A percentile compares a stretch with the other conserved stretches of the same genome.
Conservation (phyloP, 2,329 filamentous ascomycete genomes). For the Fusarium sp. region DNA sequence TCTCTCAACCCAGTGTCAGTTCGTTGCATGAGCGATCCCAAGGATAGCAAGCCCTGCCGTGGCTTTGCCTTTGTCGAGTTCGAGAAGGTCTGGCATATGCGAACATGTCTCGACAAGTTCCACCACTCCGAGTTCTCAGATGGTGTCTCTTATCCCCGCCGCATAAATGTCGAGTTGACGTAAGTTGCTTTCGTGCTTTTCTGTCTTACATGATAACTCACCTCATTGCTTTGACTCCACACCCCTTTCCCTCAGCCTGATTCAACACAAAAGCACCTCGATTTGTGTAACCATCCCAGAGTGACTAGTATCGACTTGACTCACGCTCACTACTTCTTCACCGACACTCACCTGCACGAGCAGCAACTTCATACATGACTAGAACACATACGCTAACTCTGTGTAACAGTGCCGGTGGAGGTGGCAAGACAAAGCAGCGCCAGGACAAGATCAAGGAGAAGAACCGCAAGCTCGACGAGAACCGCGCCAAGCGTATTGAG, state of each 20-base stretch:
- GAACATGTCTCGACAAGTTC: conserved; percentile 88
- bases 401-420: conserved; percentile 78
- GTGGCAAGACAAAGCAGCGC: conserved; percentile 76
- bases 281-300: conserved; percentile 6
- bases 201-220: neutral
- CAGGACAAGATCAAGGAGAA: conserved; percentile 82
- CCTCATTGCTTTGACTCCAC: neutral
- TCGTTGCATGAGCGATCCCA: conserved; percentile 76
- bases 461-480: conserved; percentile 83
- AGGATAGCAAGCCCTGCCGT: conserved; percentile 67
- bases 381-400: conserved; percentile 7
- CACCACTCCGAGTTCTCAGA: conserved; percentile 82
- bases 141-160: conserved; percentile 64
- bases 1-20: conserved; percentile 61
- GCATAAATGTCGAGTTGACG: conserved; percentile 94
- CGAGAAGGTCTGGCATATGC: conserved; percentile 84
- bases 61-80: conserved; percentile 93
- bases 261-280: neutral
- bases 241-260: neutral
- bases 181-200: conserved; percentile 53
- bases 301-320: conserved; percentile 1
- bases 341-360: conserved; percentile 9
- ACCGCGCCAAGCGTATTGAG: conserved; percentile 58
- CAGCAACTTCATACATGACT: neutral
- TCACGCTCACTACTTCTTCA: conserved; percentile 1